These are phyloP conservation scores for Brassica napus DNA, from an alignment of 345 rosid species.

Conservation along the genomic window DNA sequence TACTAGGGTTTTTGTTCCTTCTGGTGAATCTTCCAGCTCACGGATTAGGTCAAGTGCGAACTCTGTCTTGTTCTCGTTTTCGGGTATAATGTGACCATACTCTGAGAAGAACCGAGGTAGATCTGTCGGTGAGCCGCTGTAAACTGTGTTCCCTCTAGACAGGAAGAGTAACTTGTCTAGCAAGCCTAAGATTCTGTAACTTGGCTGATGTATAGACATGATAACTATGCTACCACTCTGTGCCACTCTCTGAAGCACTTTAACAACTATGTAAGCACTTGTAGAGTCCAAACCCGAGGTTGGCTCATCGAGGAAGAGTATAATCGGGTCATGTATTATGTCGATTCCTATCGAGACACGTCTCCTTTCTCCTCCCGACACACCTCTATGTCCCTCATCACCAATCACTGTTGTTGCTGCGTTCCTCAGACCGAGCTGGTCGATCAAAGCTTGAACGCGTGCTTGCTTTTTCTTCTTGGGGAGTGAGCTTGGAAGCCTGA, in stretches of 20 bases:
- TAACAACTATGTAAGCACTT: constrained; percentile 91
- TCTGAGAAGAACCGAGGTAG: constrained; percentile 63
- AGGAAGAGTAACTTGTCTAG: constrained; percentile 72
- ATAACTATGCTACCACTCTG: constrained; percentile 85
- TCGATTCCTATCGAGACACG: constrained; percentile 81
- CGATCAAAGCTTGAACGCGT: constrained; percentile 82
- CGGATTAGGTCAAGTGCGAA: constrained; percentile 82
- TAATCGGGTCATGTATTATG: constrained; percentile 78
- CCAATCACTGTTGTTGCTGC: constrained; percentile 89
- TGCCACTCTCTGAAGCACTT: constrained; percentile 83
- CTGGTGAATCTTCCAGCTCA: constrained; percentile 74
- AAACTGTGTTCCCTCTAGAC: constrained; percentile 77
- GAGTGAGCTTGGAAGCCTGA: constrained; percentile 84
- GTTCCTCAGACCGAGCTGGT: constrained; percentile 66
- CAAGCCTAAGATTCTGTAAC: constrained; percentile 73
- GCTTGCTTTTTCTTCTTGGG: constrained; percentile 67
- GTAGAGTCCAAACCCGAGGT: constrained; percentile 96
- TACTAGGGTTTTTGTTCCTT: constrained; percentile 61
- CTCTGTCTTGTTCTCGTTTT: constrained; percentile 75
- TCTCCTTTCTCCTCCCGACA: constrained; percentile 91
- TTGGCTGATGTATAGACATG: constrained; percentile 95
- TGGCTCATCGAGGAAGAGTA: constrained; percentile 87
- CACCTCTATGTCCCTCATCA: constrained; percentile 90
- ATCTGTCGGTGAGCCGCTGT: constrained; percentile 57
- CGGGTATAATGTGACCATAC: constrained; percentile 81